These are phyloP conservation scores for Dioscorea dumetorum DNA, from an alignment of 106 monocot genomes.

Conservation along the genomic window DNA sequence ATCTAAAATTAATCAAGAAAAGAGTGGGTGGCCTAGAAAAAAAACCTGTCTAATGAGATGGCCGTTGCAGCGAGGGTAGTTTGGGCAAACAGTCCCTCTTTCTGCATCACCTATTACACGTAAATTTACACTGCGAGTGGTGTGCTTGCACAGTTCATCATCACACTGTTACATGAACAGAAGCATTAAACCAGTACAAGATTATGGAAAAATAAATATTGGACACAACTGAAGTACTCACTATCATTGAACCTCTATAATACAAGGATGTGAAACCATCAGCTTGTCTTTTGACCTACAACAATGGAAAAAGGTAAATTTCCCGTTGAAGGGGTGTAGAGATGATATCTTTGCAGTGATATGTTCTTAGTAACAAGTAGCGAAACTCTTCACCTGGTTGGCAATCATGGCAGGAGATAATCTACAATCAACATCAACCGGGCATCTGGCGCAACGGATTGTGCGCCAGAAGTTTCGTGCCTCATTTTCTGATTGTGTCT, in stretches of 20 bases:
- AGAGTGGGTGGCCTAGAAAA: not conserved
- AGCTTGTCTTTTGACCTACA: conserved; percentile 88
- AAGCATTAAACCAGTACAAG: not conserved
- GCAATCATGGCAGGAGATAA: conserved; percentile 72
- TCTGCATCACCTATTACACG: conserved; percentile 79
- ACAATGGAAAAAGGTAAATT: not conserved
- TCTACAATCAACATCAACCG: conserved; percentile 45
- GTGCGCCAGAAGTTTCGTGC: conserved; percentile 56
- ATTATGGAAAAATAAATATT: not conserved
- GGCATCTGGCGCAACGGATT: conserved; percentile 76
- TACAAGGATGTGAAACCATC: conserved; percentile 68
- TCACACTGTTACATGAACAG: conserved; percentile 48
- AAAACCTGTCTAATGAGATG: conserved; percentile 68
- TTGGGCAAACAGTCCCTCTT: conserved; percentile 84
- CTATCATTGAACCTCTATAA: conserved; percentile 74
- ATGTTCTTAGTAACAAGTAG: not conserved
- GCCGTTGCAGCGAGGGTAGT: conserved; percentile 83
- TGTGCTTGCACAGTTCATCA: conserved; percentile 81
- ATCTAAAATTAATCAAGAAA: no score
- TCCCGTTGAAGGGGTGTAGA: no score
- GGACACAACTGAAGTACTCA: conserved; percentile 8
- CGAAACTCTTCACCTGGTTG: conserved; percentile 43
- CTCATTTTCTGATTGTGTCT: conserved; percentile 22
- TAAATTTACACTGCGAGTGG: conserved; percentile 54
- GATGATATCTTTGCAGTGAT: no score